phyloP scores from a whole-genome alignment of 345 rosid genomes.

The Pistacia atlantica region DNA sequence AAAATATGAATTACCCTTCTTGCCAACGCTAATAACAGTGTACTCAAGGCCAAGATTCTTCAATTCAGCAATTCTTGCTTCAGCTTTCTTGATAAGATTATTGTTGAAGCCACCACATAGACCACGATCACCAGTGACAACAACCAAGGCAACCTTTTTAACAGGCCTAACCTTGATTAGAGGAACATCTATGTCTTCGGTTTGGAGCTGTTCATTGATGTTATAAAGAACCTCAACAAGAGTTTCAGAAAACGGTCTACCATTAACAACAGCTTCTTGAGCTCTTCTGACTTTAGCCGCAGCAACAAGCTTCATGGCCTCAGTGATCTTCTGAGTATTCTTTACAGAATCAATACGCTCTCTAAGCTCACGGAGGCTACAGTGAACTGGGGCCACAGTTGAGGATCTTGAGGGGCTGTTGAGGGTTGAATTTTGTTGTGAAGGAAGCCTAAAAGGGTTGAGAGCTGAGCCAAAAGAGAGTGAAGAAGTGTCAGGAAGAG shows the following conservation, averaged over 20 bases:
- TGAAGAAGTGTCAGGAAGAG: conserved; percentile 70
- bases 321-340: conserved; percentile 97
- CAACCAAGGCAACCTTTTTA: conserved; percentile 91
- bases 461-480: conserved; percentile 70
- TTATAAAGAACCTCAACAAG: conserved; percentile 93
- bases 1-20: conserved; percentile 85
- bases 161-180: conserved; percentile 87
- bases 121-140: conserved; percentile 88
- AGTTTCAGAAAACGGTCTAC: conserved; percentile 87
- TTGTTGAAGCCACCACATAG: conserved; percentile 90
- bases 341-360: conserved; percentile 77
- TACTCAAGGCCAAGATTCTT: conserved; percentile 64
- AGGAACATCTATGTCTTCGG: conserved; percentile 80
- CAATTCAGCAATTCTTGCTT: conserved; percentile 65
- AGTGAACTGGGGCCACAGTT: conserved; percentile 56
- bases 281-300: conserved; percentile 98
- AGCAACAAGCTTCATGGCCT: conserved; percentile 97
- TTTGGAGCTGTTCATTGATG: conserved; percentile 92
- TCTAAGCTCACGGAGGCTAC: conserved; percentile 81
- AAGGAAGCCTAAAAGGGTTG: conserved; percentile 62
- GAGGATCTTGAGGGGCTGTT: conserved; percentile 51
- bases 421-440: conserved; percentile 33
- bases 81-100: conserved; percentile 76
- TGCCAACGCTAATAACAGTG: conserved; percentile 82
- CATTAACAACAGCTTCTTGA: conserved; percentile 93